Base-by-base conservation (phyloP, 371 early-diverging fungal species). In the Actinomortierella wolfii region DNA sequence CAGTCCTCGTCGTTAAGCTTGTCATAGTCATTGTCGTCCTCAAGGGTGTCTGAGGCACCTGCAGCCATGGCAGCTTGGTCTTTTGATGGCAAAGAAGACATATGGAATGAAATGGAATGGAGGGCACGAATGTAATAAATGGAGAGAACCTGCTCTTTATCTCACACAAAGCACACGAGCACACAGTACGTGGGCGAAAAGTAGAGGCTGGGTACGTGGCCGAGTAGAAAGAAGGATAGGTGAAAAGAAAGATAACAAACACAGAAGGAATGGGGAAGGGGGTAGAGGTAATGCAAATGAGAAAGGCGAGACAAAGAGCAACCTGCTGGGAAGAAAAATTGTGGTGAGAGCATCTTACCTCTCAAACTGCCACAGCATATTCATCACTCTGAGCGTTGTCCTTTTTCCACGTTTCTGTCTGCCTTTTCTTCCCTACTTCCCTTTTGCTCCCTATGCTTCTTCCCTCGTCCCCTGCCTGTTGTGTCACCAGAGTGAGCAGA, bases 1-100 rank as follows among this genome's bases (percentile, higher is more conserved):
- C 67, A 67, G 39, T 67, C 67, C 26, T 67, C 67, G 51, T 61
- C 67, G 20, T 49, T 57, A 2, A 66, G 56, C 48, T 59, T 48
- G 43, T 66, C 57, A 48, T 61, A 53, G 40, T 29, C 34, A 9
- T 60, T 40, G 42, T 40, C 43, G 53, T 60, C 50, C 14, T 24
- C 26, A 21, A 18, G 17, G 45, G 8, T 45, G 8, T 45, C 21
- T 17, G 45, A 45, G 18, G 21, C 45, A 21, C 8, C 45, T 5
- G 17, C 18, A 17, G 45, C 45, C 45, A 21, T 8, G 45, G 21
- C 5, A 21, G 45, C 5, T 17, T 15, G 17, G 21, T 45, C 21
- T 3, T 17, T 21, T 45, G 45, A 6, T 45, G 45, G 21, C 6
- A 6, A 21, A 17, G 18, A 18, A 3, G 45, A 15, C 45, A 45